A percentile compares a stretch with the other conserved stretches of the same genome.
Evolutionary conservation across 345 rosid species (phyloP).

Genomic region (Salix viminalis): DNA sequence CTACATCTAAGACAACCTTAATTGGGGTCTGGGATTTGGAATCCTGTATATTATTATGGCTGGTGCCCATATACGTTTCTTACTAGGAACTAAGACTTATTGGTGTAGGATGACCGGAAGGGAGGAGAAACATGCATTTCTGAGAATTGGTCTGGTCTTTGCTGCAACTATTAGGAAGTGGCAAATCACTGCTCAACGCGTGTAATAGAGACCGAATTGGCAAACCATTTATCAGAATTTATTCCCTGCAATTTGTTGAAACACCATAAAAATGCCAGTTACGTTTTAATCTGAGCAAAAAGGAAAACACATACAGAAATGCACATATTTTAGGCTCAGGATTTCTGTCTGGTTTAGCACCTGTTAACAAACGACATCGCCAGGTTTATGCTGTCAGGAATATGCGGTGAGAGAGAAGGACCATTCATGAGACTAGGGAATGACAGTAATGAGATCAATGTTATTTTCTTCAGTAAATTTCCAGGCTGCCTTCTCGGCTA

Average conservation of each 20-base stretch:
- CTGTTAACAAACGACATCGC: constrained; percentile 55
- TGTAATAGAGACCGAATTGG: no score
- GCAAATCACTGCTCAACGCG: not conserved
- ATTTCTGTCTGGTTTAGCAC: constrained; percentile 21
- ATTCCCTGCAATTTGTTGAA: constrained; percentile 44
- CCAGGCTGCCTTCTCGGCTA: constrained; percentile 78
- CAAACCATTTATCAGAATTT: no score
- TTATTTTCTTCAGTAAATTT: constrained; percentile 59
- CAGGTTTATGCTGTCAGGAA: constrained; percentile 58
- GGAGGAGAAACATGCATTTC: constrained; percentile 12
- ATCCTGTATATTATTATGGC: constrained; percentile 19
- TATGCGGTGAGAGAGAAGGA: constrained; percentile 44
- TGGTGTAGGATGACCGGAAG: constrained; percentile 1
- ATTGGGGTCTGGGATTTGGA: constrained; percentile 26
- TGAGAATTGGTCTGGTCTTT: constrained; percentile 14
- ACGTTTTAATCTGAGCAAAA: not conserved
- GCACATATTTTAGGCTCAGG: not conserved
- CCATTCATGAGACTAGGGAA: constrained; percentile 74
- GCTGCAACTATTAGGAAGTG: constrained; percentile 6
- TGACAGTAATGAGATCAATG: constrained; percentile 64
- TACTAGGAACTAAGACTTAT: constrained; percentile 21
- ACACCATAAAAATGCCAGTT: not conserved
- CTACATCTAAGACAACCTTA: constrained; percentile 23
- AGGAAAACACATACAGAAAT: not conserved
- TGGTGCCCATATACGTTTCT: constrained; percentile 4